These are phyloP conservation scores for Cladosporium sp. DNA, from an alignment of 2,329 filamentous ascomycete genomes.

Conservation along the genomic window DNA sequence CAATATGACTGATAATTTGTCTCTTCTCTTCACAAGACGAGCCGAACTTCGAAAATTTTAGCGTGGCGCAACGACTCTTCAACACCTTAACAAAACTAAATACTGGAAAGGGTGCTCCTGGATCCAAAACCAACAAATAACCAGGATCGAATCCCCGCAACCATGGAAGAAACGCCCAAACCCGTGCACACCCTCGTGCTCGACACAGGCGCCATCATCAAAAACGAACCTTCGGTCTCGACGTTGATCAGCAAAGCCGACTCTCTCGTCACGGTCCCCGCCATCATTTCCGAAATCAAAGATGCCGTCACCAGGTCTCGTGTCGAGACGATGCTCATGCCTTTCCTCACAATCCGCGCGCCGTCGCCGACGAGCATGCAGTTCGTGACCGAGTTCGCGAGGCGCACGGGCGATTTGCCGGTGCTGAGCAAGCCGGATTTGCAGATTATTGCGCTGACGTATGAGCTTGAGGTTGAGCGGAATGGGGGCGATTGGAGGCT, in stretches of 20 bases:
- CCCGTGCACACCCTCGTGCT: conserved; percentile 81
- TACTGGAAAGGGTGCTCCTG: too few relatives aligned
- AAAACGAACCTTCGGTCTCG: conserved; percentile 84
- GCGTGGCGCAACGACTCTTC: conserved; percentile 3
- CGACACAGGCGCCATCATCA: conserved; percentile 90
- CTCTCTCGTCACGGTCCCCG: conserved; percentile 77
- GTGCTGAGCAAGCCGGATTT: conserved; percentile 89
- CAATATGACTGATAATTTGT: too few relatives aligned
- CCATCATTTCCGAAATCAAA: conserved; percentile 83
- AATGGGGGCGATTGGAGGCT: conserved; percentile 89
- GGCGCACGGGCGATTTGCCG: conserved; percentile 83
- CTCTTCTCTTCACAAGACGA: conserved; percentile 1
- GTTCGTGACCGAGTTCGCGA: conserved; percentile 80
- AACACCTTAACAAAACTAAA: background rate
- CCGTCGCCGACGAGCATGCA: conserved; percentile 77
- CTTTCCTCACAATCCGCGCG: conserved; percentile 76
- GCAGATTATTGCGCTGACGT: conserved; percentile 83
- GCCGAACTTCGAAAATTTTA: conserved; percentile 15
- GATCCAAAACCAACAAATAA: too few relatives aligned
- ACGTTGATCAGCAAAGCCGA: conserved; percentile 78
- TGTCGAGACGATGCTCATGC: conserved; percentile 80
- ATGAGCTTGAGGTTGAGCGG: conserved; percentile 89
- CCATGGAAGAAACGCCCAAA: conserved; percentile 50
- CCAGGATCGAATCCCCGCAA: background rate
- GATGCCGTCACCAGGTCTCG: conserved; percentile 78